Conservation (phyloP, 345 rosid species). For the Ceriops decandra region DNA sequence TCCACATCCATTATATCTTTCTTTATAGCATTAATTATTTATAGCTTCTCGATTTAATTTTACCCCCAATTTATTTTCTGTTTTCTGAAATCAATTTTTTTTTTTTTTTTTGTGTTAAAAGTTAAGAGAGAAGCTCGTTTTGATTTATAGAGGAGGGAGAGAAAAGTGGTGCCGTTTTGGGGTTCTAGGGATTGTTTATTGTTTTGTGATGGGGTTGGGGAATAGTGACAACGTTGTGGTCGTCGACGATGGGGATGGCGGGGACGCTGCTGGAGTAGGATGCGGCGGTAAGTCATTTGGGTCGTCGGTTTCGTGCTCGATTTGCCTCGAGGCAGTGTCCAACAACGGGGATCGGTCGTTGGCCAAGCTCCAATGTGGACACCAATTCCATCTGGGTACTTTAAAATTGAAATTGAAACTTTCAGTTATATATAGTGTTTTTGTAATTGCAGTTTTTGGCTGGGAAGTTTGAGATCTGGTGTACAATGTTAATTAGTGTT, state of each 20-base stretch:
- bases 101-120: too few relatives aligned
- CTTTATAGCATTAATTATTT: too few relatives aligned
- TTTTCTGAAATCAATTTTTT: too few relatives aligned
- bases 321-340: conserved; percentile 79
- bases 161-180: too few relatives aligned
- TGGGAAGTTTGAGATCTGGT: conserved; percentile 26
- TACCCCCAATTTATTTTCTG: too few relatives aligned
- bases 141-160: too few relatives aligned
- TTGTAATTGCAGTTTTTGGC: background rate
- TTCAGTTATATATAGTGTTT: background rate
- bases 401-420: background rate
- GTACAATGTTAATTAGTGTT: conserved; percentile 4
- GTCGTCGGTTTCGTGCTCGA: conserved; percentile 77
- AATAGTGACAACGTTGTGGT: conserved; percentile 40
- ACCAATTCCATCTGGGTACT: conserved; percentile 86
- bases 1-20: too few relatives aligned
- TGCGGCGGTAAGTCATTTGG: conserved; percentile 49
- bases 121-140: too few relatives aligned
- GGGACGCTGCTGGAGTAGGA: conserved; percentile 30
- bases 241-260: conserved; percentile 52
- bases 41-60: too few relatives aligned
- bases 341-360: conserved; percentile 84
- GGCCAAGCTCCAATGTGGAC: conserved; percentile 99
- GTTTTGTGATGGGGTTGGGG: conserved; percentile 69
- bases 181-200: background rate